Evolutionary conservation across 306 rosid species (phyloP), one percentile per base, ranked within the genome.

Genomic region (Prunus mume): DNA sequence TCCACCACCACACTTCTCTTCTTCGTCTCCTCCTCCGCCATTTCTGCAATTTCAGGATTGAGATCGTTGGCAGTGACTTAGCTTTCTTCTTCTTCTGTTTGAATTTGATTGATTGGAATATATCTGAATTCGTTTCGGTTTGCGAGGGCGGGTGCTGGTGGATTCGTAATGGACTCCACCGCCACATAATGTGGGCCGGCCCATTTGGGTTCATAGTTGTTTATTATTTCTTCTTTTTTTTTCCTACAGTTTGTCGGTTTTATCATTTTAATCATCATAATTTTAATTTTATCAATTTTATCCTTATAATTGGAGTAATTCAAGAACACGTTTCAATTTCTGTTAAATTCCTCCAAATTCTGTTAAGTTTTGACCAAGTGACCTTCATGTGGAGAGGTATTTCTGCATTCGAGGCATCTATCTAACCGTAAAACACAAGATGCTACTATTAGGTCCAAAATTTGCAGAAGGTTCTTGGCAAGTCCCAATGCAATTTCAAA

Each of bases 1-100:
- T 89, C 98, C 25, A 88, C 83, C 50, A 71, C 95, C 34, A 83
- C 72, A 81, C 89, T 85, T 86, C 79, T 83, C 87, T 85, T 90
- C 80, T 7, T 72, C 50, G 76, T 80, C 57, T 80, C 90, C 7
- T 83, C 93, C 27, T 80, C 82, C 7, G 78, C 87, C 91, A 82
- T 89, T 67, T 60, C 72, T 9, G 7, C 2, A 7, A 24, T 58
- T 17, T 27, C n/a, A 14, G 30, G 19, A 71, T 55, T 24, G 56
- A n/a, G 15, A 68, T 46, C 24, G 4, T 46, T 46, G 72, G 72
- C 22, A 7, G 32, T 18, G 12, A 18, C 22, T 18, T 34, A 0
- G 22, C 1, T n/a, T 45, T 22, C 13, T 68, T 46, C 38, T 24
- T 2, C 34, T 50, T 46, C 41, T 24, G 3, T 3, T 46, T 0